phyloP scores from a whole-genome alignment of 2,329 filamentous ascomycete species.

The Akanthomyces lecanii region DNA sequence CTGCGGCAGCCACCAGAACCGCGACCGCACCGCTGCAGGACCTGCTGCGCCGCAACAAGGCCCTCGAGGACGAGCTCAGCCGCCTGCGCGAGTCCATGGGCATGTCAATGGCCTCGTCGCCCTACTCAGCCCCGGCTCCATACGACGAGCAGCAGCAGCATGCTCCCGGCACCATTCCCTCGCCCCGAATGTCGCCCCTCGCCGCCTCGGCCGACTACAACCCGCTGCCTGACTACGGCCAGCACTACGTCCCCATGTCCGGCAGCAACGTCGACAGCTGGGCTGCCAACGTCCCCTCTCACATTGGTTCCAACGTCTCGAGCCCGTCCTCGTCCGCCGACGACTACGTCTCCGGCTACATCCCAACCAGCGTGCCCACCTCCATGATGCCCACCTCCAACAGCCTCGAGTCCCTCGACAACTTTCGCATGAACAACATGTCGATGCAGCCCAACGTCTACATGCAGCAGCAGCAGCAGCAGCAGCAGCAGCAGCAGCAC shows the following conservation, averaged over 20 bases:
- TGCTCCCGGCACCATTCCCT: constrained; percentile 34
- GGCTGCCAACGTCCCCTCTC: constrained; percentile 40
- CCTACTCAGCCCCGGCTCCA: constrained; percentile 33
- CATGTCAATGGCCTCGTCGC: constrained; percentile 36
- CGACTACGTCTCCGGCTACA: constrained; percentile 44
- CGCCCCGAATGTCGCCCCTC: constrained; percentile 43
- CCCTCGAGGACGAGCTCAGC: constrained; percentile 50
- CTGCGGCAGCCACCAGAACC: constrained; percentile 51
- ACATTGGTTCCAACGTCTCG: constrained; percentile 46
- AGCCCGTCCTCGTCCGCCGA: constrained; percentile 50
- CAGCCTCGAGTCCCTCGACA: constrained; percentile 28
- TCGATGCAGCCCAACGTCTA: constrained; percentile 13
- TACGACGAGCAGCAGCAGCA: constrained; percentile 37
- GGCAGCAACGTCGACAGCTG: constrained; percentile 43
- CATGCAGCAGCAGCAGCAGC: constrained; percentile 23
- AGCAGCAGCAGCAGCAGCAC: no score
- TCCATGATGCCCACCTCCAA: constrained; percentile 36
- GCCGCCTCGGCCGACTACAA: constrained; percentile 40
- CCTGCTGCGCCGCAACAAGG: constrained; percentile 48
- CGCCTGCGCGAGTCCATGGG: constrained; percentile 43
- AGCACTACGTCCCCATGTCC: constrained; percentile 34
- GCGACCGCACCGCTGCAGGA: constrained; percentile 50
- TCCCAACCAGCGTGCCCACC: constrained; percentile 46
- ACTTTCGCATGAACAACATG: constrained; percentile 27
- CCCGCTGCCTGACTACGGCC: constrained; percentile 39